Evolutionary conservation across 148 eudicot species (phyloP), one percentile per base, ranked within the genome.

Genomic region (Camellia granthamiana): DNA sequence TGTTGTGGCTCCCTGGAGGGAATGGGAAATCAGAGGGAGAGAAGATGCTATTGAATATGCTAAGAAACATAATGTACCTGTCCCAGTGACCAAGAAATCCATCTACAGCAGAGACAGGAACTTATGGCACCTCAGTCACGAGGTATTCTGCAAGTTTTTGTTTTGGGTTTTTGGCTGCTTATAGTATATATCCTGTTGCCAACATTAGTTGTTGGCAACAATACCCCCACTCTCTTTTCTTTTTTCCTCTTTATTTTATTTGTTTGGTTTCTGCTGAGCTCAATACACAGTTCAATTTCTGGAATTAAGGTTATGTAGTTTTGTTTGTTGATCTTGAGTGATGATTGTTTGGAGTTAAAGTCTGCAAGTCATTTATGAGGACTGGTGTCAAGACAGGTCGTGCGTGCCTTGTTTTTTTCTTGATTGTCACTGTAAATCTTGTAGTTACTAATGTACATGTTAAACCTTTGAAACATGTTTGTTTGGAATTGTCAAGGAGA

Each of bases 1-100:
- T 71, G 98, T 93, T 76, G 95, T 93, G 75, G 98, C 94, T 77
- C 98, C 98, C 69, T 92, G 96, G 96, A 93, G 98, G 85, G 96
- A 93, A 79, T 93, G 98, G 96, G 96, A 93, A 44, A 93, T 93
- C 70, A 83, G 70, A 23, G 98, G 98, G 75, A 84, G 98, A 79
- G 98, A 93, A 87, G 98, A 93, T 86, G 98, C 98, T 38, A 90
- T 93, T 81, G 98, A 93, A 79, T 93, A 93, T 83, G 98, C 98
- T 8, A 86, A 89, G 74, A 93, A 88, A 80, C 98, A 93, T 75
- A 90, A 92, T 80, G 90, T 93, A 60, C 94, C 98, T 7, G 96
- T 93, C 74, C 96, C 98, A 23, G 98, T 93, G 56, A 92, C 98
- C 58, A 93, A 91, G 87, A 93, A 93, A 89, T 93, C 98, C 41